Percentiles rank a stretch among this genome's conserved stretches.
Conservation (phyloP, 1,139 yeast genomes). For the Ashbya aceris region DNA sequence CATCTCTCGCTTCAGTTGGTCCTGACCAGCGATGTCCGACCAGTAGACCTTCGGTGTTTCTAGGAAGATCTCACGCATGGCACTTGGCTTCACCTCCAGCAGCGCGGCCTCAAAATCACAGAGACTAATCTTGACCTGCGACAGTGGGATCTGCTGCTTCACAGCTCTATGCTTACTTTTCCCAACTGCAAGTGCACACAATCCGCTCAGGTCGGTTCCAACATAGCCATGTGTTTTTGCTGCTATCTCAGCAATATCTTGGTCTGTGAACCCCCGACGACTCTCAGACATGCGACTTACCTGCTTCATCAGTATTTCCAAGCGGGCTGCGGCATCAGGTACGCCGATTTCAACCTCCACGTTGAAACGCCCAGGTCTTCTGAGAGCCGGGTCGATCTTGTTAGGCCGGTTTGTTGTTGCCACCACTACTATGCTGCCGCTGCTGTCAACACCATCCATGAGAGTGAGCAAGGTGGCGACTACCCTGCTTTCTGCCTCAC, state of each 20-base stretch:
- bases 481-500: conserved; percentile 81
- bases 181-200: conserved; percentile 85
- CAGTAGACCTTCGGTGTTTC: conserved; percentile 93
- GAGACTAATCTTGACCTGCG: conserved; percentile 33
- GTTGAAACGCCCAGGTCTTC: conserved; percentile 92
- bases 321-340: conserved; percentile 62
- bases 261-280: conserved; percentile 46
- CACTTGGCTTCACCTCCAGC: conserved; percentile 80
- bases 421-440: conserved; percentile 62
- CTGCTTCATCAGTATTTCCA: conserved; percentile 53
- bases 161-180: conserved; percentile 61
- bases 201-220: conserved; percentile 83
- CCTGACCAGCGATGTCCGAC: conserved; percentile 96
- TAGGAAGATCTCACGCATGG: conserved; percentile 89
- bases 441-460: conserved; percentile 80
- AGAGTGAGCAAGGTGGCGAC: conserved; percentile 80
- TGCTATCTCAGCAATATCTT: conserved; percentile 52
- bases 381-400: conserved; percentile 70
- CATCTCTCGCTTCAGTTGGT: conserved; percentile 65
- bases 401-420: conserved; percentile 83
- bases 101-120: conserved; percentile 60
- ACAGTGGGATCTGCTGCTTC: conserved; percentile 30
- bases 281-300: conserved; percentile 47
- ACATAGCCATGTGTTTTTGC: conserved; percentile 65
- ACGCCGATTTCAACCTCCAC: conserved; percentile 75